Percentiles rank a stretch among this genome's conserved stretches.
Evolutionary conservation across 2,329 filamentous ascomycete genomes (phyloP).

Genomic region (Fusarium ramigenum): DNA sequence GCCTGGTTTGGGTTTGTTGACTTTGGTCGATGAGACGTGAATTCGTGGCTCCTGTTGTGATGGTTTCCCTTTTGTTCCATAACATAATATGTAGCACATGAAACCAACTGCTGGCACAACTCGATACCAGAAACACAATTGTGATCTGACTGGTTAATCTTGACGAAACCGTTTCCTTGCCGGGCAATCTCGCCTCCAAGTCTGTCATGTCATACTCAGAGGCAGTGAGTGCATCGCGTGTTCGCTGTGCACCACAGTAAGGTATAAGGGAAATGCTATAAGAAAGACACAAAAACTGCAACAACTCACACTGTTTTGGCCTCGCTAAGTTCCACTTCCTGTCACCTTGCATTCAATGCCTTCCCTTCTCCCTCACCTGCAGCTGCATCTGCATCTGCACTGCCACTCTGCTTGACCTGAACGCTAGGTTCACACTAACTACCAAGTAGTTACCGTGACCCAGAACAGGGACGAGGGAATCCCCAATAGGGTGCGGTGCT

Average conservation of each 20-base stretch:
- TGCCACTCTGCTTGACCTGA: conserved; percentile 36
- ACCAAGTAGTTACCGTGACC: not conserved
- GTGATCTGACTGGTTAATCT: conserved; percentile 2
- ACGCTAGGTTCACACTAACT: conserved; percentile 14
- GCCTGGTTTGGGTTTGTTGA: not conserved
- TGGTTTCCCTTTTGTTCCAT: conserved; percentile 7
- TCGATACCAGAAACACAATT: not conserved
- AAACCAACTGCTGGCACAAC: conserved; percentile 10
- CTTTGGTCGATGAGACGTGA: not conserved
- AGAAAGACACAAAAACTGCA: not conserved
- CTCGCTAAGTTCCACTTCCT: not conserved
- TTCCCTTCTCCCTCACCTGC: conserved; percentile 25
- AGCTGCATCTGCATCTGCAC: conserved; percentile 22
- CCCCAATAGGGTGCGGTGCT: not conserved
- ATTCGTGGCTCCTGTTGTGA: conserved; percentile 15
- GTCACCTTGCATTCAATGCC: conserved; percentile 4
- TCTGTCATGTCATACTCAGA: not conserved
- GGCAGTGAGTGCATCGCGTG: not conserved
- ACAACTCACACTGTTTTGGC: not conserved
- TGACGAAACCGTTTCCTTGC: not conserved
- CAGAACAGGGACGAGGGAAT: not conserved
- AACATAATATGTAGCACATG: conserved; percentile 8
- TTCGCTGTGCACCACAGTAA: not conserved
- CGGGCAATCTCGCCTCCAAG: conserved; percentile 10
- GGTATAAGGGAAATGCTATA: not conserved